phyloP scores from a whole-genome alignment of 1,284 basidiomycete species.

The Anthracocystis panici-leucophaei region DNA sequence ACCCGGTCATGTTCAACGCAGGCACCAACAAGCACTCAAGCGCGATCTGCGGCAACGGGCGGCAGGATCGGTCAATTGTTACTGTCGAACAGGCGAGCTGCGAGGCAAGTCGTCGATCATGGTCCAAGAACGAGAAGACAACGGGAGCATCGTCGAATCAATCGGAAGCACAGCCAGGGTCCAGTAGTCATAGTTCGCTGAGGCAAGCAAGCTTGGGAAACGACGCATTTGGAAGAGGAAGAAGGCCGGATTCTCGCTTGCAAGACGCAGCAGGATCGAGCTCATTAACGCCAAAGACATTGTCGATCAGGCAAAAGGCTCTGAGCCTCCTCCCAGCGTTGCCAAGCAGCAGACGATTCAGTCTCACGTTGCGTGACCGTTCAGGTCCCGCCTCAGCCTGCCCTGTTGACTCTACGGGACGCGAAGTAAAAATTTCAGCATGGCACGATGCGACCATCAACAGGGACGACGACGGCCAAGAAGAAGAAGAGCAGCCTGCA shows the following conservation, averaged over 20 bases:
- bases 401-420: slow-evolving; percentile 4
- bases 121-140: slow-evolving; percentile 3
- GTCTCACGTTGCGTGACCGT: slow-evolving; percentile 3
- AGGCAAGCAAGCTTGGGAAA: slow-evolving; percentile 3
- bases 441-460: neutral
- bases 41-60: neutral
- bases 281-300: slow-evolving; percentile 28
- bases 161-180: slow-evolving; percentile 10
- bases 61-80: slow-evolving; percentile 1
- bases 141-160: no score
- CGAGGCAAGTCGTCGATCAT: slow-evolving; percentile 26
- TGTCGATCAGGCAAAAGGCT: slow-evolving; percentile 8
- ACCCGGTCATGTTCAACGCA: neutral
- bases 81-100: neutral
- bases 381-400: neutral
- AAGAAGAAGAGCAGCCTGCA: neutral
- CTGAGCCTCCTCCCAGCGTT: slow-evolving; percentile 6
- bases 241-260: slow-evolving; percentile 7
- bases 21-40: neutral
- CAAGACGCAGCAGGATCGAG: neutral
- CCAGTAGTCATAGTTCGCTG: slow-evolving; percentile 2
- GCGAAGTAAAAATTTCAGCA: neutral
- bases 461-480: neutral
- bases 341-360: neutral
- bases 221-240: slow-evolving; percentile 37